Base-by-base conservation (phyloP, 176 grass and related monocot genomes). In the Triticum timopheevii region DNA sequence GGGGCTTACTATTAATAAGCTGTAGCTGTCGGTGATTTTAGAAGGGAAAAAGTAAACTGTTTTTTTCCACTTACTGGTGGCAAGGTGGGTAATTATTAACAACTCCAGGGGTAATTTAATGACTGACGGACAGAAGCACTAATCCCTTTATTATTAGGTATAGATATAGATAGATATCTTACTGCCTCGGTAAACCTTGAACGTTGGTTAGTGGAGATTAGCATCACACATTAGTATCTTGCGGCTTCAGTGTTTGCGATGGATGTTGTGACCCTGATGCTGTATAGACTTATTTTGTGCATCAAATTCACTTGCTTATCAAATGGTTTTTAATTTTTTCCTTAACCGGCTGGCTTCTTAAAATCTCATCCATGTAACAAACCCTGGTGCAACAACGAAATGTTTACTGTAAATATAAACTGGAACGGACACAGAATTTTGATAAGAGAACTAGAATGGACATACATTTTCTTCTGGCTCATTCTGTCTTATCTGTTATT, bases 401-500 rank as follows among this genome's bases (percentile, higher is more conserved):
- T 39, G 63, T 56, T 42, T 42, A 70, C 19, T 82, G 20, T 68
- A 76, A 81, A 85, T 68, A 82, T 56, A 86, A 82, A 62, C 20
- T 72, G 16, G 11, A 34, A 10, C n/a, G 5, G 10, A 67, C n/a
- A n/a, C 45, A 67, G 2, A 27, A 49, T 74, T 45, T 74, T 5
- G 71, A 47, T 0, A 12, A 40, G 15, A 74, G 15, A 74, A 47
- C 40, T 27, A 24, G 71, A 42, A 39, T 44, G 1, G 10, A 3
- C 11, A 3, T 20, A 44, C 25, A 0, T 10, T 23, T 23, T 79
- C 69, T 16, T 0, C 10, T 62, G 6, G 28, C 20, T 85, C 15
- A 19, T 78, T 81, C 79, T 88, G 73, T 74, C 82, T 82, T 27
- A 86, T 78, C 3, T 35, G 78, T 79, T 79, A 7, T 82, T 63